A percentile compares a stretch with the other conserved stretches of the same genome.
Evolutionary conservation across 148 eudicot genomes (phyloP).

Genomic region (Bassia scoparia): DNA sequence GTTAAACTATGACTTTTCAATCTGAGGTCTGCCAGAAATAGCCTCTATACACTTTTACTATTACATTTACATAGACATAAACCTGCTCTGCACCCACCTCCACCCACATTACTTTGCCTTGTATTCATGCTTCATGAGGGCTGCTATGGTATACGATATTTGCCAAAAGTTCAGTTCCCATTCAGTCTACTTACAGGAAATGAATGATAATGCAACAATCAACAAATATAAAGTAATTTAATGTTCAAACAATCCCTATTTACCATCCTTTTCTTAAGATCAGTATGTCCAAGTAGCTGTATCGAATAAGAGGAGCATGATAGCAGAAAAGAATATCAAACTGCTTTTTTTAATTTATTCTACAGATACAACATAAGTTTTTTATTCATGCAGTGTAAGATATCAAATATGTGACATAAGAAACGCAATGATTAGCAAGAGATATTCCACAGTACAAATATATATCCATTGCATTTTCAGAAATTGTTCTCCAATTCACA

Average conservation of each 20-base stretch:
- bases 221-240: not conserved
- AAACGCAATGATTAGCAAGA: constrained; percentile 6
- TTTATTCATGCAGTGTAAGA: too few species aligned
- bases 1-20: not conserved
- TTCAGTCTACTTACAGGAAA: not conserved
- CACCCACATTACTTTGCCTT: not conserved
- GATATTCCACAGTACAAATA: not conserved
- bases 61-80: not conserved
- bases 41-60: not conserved
- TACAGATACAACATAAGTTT: too few species aligned
- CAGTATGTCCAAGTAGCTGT: too few species aligned
- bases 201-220: not conserved
- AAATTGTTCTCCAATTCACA: not conserved
- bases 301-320: not conserved
- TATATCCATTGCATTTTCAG: not conserved
- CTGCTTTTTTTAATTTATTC: too few species aligned
- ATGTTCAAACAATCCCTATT: not conserved
- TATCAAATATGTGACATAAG: not conserved
- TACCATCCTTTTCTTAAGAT: not conserved
- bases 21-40: not conserved
- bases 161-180: not conserved
- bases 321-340: too few species aligned
- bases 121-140: not conserved
- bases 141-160: not conserved
- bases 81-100: not conserved